Base-by-base conservation (phyloP, 805 yeast genomes). In the Yarrowia sp. region DNA sequence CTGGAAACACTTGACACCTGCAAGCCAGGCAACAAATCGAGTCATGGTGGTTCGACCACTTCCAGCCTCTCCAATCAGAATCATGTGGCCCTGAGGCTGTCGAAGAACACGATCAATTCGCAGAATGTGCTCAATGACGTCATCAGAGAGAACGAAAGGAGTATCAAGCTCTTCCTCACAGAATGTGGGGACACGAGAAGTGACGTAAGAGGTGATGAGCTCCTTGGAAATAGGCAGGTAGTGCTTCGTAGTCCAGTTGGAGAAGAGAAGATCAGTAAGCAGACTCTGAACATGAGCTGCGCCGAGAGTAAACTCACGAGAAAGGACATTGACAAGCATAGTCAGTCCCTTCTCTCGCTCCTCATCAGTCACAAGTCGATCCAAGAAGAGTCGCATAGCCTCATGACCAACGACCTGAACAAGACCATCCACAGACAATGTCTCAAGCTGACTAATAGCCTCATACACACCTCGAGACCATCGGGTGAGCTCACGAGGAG, bases 401-500 rank as follows among this genome's bases (percentile, higher is more conserved):
- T 93, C 98, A 75, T 93, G 91, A 2, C 86, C 87, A 91, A 95
- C 90, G 0, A 92, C 70, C 50, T 92, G 79, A 0, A 89, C 75
- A 22, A 92, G 75, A 0, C 81, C 83, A 4, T 79, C 77, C 26
- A 87, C 73, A 0, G 77, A 70, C 8, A 81, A 71, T 14, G 78
- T 74, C 1, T 80, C 82, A 2, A 77, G 76, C 9, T 77, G 79
- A 67, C 73, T 77, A 41, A 84, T 73, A 0, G 87, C 86, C 43
- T 83, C 84, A 56, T 85, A 82, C 0, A 93, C 77, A n/a, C 97
- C 97, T 69, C 89, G 82, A 1, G 86, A 81, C 96, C 97, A 91
- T 69, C 98, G 80, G 0, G 98, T 92, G 14, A 93, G 81, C 75
- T 93, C 98, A 76, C 98, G 86, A 0, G 98, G 98, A 26, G 96